Evolutionary conservation across 2,329 filamentous ascomycete genomes (phyloP).

Genomic region (Phoma herbarum): DNA sequence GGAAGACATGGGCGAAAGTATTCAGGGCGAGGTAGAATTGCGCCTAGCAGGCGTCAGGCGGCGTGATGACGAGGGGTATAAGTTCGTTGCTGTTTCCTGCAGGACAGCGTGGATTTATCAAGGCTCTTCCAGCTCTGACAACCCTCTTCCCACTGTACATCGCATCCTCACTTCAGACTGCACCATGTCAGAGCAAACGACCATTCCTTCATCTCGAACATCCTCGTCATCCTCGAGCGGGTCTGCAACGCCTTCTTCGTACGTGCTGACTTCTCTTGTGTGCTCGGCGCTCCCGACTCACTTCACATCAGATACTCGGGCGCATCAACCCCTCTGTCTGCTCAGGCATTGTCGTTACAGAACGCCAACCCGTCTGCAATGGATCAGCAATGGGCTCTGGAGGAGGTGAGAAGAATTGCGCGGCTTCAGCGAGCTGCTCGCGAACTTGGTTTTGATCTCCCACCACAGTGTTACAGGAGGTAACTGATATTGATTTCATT

Average conservation of each 20-base stretch:
- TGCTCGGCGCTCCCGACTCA: neutral
- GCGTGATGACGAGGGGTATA: constrained; percentile 6
- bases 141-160: neutral
- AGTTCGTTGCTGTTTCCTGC: neutral
- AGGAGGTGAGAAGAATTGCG: constrained; percentile 9
- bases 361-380: constrained; percentile 5
- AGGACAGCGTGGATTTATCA: neutral
- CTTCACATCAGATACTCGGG: constrained; percentile 2
- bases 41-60: neutral
- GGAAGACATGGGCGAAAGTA: neutral
- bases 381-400: constrained; percentile 13
- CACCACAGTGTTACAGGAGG: constrained; percentile 8
- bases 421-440: constrained; percentile 12
- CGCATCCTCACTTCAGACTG: too few relatives aligned
- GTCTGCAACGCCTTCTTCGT: constrained; percentile 3
- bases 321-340: constrained; percentile 9
- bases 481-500: neutral
- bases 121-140: neutral
- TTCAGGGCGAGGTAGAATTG: neutral
- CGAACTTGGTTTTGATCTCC: constrained; percentile 17
- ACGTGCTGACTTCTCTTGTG: neutral
- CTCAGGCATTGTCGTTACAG: constrained; percentile 1
- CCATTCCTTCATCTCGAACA: neutral
- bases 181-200: constrained; percentile 2
- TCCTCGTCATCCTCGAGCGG: constrained; percentile 1